Conservation (phyloP, 495 filamentous ascomycete genomes). For the Penicillium subrubescens region DNA sequence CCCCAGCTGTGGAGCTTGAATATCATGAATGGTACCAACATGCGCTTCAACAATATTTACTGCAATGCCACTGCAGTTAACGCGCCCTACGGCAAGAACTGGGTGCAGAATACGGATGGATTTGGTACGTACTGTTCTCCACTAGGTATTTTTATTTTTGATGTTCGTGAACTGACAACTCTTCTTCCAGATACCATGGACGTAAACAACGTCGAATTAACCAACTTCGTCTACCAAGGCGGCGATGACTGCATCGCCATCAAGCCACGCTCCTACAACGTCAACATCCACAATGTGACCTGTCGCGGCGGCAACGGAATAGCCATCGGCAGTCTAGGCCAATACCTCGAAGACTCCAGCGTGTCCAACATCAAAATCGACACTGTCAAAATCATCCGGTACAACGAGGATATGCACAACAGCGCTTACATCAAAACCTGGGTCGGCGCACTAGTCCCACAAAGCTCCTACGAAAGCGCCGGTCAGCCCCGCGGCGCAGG, state of each 20-base stretch:
- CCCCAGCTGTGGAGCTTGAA: conserved; percentile 58
- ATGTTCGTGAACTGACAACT: neutral
- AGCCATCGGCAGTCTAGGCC: conserved; percentile 58
- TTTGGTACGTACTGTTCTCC: conserved; percentile 35
- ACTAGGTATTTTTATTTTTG: neutral
- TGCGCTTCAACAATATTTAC: conserved; percentile 55
- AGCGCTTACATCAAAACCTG: conserved; percentile 62
- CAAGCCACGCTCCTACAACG: conserved; percentile 57
- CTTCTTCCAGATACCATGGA: conserved; percentile 55
- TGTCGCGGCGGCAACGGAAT: conserved; percentile 59
- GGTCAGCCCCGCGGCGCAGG: conserved; percentile 51
- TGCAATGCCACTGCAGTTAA: conserved; percentile 51
- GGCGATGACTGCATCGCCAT: conserved; percentile 62
- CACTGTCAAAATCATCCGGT: conserved; percentile 47
- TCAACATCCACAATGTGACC: conserved; percentile 53
- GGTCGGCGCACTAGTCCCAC: conserved; percentile 50
- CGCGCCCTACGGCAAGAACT: conserved; percentile 55
- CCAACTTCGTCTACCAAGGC: conserved; percentile 60
- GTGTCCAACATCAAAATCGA: conserved; percentile 50
- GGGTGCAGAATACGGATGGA: conserved; percentile 63
- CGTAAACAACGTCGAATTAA: conserved; percentile 49
- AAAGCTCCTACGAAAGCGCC: conserved; percentile 50
- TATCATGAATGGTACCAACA: conserved; percentile 61
- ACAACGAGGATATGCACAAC: conserved; percentile 53
- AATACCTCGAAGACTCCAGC: conserved; percentile 58